These are phyloP conservation scores for Elsinoe australis DNA, from an alignment of 2,329 filamentous ascomycete species.

Conservation along the genomic window DNA sequence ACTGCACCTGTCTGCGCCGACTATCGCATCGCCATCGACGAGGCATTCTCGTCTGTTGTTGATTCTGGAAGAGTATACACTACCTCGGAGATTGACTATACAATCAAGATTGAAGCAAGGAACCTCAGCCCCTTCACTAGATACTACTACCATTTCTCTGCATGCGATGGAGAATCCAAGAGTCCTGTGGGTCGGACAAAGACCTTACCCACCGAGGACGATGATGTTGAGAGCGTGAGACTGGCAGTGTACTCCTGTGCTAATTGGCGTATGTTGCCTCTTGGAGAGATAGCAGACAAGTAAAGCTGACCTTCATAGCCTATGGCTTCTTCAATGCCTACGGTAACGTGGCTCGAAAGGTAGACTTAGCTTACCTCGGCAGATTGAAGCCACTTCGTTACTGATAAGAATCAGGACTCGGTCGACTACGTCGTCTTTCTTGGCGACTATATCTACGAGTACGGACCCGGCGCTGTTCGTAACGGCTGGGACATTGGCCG, in stretches of 20 bases:
- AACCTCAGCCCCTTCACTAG: constrained; percentile 23
- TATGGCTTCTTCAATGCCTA: constrained; percentile 25
- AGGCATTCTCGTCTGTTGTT: constrained; percentile 21
- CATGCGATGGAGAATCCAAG: constrained; percentile 23
- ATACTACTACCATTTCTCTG: constrained; percentile 26
- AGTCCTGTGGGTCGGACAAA: constrained; percentile 26
- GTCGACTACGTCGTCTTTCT: constrained; percentile 36
- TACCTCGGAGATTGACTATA: constrained; percentile 27
- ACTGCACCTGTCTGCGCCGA: constrained; percentile 23
- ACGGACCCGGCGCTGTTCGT: constrained; percentile 32
- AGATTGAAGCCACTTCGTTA: background rate
- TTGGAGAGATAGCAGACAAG: background rate
- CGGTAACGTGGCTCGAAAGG: constrained; percentile 20
- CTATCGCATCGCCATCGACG: constrained; percentile 20
- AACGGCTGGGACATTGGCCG: constrained; percentile 29
- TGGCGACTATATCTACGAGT: constrained; percentile 41
- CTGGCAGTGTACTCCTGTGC: constrained; percentile 26
- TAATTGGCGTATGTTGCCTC: constrained; percentile 23
- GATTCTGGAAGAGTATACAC: constrained; percentile 30
- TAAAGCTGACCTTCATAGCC: background rate
- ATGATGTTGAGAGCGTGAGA: constrained; percentile 23
- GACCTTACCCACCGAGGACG: constrained; percentile 23
- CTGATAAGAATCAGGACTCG: constrained; percentile 24
- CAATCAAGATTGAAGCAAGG: constrained; percentile 26
- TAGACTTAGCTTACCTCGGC: background rate